Percentiles rank a stretch among this genome's conserved stretches.
These are phyloP conservation scores for Boeremia exigua DNA, from an alignment of 2,329 filamentous ascomycete species.

Conservation along the genomic window DNA sequence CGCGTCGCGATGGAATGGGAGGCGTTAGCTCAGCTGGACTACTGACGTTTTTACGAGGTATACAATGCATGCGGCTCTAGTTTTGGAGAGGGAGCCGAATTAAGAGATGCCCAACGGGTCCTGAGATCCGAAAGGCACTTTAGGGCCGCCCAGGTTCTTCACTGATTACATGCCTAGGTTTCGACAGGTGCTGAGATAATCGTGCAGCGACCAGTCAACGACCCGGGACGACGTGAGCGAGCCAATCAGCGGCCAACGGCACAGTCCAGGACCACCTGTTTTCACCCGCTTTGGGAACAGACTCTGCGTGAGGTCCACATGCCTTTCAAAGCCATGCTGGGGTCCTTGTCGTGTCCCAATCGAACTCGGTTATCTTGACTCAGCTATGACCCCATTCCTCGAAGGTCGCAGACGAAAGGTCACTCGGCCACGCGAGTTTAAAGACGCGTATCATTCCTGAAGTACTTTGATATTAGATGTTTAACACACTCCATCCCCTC, in stretches of 20 bases:
- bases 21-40: slow-evolving; percentile 1
- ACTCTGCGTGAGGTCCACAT: slow-evolving; percentile 6
- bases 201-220: neutral
- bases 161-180: neutral
- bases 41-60: slow-evolving; percentile 5
- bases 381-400: neutral
- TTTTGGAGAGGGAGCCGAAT: slow-evolving; percentile 11
- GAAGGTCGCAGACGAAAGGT: no score
- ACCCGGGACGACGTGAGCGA: neutral
- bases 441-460: no score
- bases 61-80: slow-evolving; percentile 18
- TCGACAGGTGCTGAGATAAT: slow-evolving; percentile 9
- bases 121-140: slow-evolving; percentile 1
- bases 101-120: slow-evolving; percentile 12
- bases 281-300: slow-evolving; percentile 10
- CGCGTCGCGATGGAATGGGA: slow-evolving; percentile 6
- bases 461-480: no score
- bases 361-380: neutral
- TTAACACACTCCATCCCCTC: no score
- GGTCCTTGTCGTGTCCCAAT: neutral
- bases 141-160: slow-evolving; percentile 1
- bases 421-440: no score
- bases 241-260: slow-evolving; percentile 4
- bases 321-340: neutral
- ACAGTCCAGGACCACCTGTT: neutral